Conservation (phyloP, 305 asterid species). For the Fraxinus sp. region DNA sequence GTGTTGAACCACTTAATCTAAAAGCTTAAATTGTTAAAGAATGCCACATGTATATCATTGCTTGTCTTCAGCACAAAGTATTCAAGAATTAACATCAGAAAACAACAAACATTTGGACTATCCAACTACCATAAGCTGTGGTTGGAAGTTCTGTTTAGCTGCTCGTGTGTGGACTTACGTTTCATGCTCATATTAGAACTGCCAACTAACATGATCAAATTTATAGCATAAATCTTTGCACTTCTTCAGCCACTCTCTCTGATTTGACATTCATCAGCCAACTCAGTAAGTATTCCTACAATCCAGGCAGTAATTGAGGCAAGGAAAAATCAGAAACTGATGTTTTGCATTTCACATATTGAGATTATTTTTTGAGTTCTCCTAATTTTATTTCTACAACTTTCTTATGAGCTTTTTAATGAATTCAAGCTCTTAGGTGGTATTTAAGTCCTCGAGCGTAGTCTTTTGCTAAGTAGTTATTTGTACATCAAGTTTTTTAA, state of each 20-base stretch:
- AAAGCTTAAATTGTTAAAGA: neutral
- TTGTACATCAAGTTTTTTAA: neutral
- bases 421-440: neutral
- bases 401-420: neutral
- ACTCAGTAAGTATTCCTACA: neutral
- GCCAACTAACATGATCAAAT: neutral
- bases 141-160: neutral
- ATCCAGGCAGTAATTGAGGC: neutral
- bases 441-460: neutral
- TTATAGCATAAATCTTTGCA: neutral
- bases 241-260: neutral
- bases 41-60: neutral
- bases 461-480: neutral
- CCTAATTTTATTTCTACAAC: neutral
- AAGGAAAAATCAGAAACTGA: neutral
- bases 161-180: neutral
- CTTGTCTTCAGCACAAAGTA: neutral
- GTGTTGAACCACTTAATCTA: neutral
- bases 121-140: neutral
- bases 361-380: too few relatives aligned
- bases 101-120: neutral
- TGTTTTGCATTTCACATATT: neutral
- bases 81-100: conserved; percentile 1
- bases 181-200: neutral
- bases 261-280: neutral